Evolutionary conservation across 1,139 yeast genomes (phyloP).

Genomic region (Sugiyamaella paludigena): DNA sequence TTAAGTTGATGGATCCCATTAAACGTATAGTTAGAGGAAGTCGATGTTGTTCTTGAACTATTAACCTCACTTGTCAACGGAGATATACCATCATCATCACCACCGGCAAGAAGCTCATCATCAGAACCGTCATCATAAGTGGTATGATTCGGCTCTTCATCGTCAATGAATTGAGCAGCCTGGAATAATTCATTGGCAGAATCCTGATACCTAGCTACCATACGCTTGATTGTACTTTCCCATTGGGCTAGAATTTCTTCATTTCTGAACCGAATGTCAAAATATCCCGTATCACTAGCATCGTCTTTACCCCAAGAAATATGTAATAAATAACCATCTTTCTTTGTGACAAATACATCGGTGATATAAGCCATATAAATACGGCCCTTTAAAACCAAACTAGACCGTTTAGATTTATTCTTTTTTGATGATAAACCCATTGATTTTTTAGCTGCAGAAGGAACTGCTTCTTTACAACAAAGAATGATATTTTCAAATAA

Average conservation of each 20-base stretch:
- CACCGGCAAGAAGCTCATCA: constrained; percentile 24
- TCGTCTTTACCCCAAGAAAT: constrained; percentile 39
- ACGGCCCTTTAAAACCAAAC: constrained; percentile 42
- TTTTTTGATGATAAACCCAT: constrained; percentile 33
- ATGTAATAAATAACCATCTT: constrained; percentile 34
- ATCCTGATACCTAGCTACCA: constrained; percentile 31
- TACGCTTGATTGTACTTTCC: constrained; percentile 35
- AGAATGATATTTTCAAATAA: constrained; percentile 83
- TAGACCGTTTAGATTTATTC: constrained; percentile 29
- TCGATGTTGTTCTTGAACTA: constrained; percentile 8
- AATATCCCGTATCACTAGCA: constrained; percentile 38
- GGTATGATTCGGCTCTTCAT: constrained; percentile 20
- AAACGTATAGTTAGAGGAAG: constrained; percentile 12
- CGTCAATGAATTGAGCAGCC: constrained; percentile 10
- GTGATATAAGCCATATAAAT: constrained; percentile 42
- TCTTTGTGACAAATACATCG: constrained; percentile 31
- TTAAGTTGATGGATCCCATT: constrained; percentile 4
- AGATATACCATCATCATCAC: constrained; percentile 4
- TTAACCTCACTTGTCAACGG: constrained; percentile 10
- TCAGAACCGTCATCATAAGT: constrained; percentile 26
- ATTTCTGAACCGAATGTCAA: constrained; percentile 38
- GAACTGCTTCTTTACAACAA: constrained; percentile 57
- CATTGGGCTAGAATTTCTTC: constrained; percentile 38
- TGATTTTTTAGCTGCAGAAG: constrained; percentile 28
- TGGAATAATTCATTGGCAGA: constrained; percentile 16